A percentile compares a stretch with the other conserved stretches of the same genome.
phyloP scores from a whole-genome alignment of 345 rosid genomes.

The Lepidium africanum region DNA sequence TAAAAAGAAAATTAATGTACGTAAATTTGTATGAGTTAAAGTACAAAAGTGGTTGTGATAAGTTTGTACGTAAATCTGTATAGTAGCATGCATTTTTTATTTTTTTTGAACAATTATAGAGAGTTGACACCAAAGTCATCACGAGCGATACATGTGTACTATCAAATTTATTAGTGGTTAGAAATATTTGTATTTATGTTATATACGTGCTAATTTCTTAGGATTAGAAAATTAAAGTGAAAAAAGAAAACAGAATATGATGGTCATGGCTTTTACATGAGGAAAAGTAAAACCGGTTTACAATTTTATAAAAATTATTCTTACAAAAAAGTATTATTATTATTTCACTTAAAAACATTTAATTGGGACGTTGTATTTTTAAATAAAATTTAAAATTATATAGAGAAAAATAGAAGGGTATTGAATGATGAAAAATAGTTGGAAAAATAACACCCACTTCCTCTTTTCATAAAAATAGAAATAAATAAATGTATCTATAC shows the following conservation, averaged over 20 bases:
- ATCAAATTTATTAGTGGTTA: not conserved
- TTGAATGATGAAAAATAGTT: not conserved
- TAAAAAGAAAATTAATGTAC: not conserved
- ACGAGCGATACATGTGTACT: constrained; percentile 9
- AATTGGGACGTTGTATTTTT: not conserved
- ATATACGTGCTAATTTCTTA: not conserved
- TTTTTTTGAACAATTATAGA: no score
- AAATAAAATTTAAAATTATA: not conserved
- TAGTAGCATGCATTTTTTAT: constrained; percentile 15
- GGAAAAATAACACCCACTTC: not conserved
- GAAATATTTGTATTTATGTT: not conserved
- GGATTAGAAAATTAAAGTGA: not conserved
- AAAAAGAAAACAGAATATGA: not conserved
- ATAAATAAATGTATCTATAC: not conserved
- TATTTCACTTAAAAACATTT: not conserved
- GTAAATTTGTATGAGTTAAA: not conserved
- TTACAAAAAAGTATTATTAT: not conserved
- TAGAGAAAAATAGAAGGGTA: not conserved
- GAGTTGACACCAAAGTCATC: not conserved
- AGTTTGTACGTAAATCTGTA: not conserved
- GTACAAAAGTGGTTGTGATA: constrained; percentile 1
- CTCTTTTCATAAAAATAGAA: not conserved
- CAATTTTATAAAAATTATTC: no score
- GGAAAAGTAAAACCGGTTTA: not conserved
- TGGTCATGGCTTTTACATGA: constrained; percentile 14